A percentile compares a stretch with the other conserved stretches of the same genome.
Evolutionary conservation across 345 rosid species (phyloP).

Genomic region (Cardiospermum halicacabum): DNA sequence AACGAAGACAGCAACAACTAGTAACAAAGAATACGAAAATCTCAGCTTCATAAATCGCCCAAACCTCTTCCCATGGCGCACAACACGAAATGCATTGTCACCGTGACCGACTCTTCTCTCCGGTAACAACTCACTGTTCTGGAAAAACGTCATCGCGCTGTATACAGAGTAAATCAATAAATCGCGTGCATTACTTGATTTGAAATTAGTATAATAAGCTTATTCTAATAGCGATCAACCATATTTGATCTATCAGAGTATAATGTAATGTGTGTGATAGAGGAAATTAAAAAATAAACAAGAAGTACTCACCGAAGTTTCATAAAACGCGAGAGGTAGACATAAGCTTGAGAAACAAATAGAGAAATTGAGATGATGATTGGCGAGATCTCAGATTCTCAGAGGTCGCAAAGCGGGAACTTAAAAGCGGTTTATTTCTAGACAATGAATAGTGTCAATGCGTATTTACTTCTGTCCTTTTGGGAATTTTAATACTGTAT

Average conservation of each 20-base stretch:
- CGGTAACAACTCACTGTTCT: constrained; percentile 30
- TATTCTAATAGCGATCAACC: background rate
- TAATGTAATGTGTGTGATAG: no score
- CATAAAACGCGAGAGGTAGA: background rate
- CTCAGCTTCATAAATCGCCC: constrained; percentile 46
- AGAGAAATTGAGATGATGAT: background rate
- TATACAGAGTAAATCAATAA: background rate
- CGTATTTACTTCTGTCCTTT: background rate
- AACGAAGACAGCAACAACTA: constrained; percentile 41
- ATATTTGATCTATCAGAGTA: background rate
- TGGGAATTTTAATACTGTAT: background rate
- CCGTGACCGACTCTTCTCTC: constrained; percentile 39
- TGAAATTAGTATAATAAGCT: background rate
- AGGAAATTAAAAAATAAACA: background rate
- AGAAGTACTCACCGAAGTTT: background rate
- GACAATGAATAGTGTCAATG: background rate
- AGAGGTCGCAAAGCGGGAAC: constrained; percentile 1
- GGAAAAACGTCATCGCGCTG: constrained; percentile 8
- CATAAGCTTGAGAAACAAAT: background rate
- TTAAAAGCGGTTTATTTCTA: background rate
- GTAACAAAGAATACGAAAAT: constrained; percentile 34
- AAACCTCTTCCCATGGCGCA: constrained; percentile 55
- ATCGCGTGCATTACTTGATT: background rate
- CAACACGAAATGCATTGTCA: constrained; percentile 27
- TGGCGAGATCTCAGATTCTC: background rate